Evolutionary conservation across 2,329 filamentous ascomycete species (phyloP).

Genomic region (Paecilomyces sp.): DNA sequence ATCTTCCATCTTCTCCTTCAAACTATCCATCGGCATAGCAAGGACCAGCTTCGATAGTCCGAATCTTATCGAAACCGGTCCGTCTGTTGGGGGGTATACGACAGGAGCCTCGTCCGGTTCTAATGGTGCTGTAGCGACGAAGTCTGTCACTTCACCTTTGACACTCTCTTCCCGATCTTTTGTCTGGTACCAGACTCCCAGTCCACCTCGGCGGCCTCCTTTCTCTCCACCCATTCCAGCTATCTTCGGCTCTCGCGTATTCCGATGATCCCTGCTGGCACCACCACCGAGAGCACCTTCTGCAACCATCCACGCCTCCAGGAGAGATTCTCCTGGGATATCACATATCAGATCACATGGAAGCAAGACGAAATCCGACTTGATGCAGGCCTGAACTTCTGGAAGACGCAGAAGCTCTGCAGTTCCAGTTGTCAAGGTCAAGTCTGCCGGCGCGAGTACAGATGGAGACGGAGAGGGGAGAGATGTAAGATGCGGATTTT

Average conservation of each 20-base stretch:
- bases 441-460: slow-evolving; percentile 67
- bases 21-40: slow-evolving; percentile 78
- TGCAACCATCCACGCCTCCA: slow-evolving; percentile 89
- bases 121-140: slow-evolving; percentile 70
- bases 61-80: slow-evolving; percentile 56
- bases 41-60: slow-evolving; percentile 73
- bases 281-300: slow-evolving; percentile 61
- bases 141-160: slow-evolving; percentile 90
- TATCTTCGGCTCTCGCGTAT: slow-evolving; percentile 35
- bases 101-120: slow-evolving; percentile 43
- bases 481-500: slow-evolving; percentile 45
- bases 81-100: slow-evolving; percentile 46
- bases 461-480: slow-evolving; percentile 47
- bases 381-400: slow-evolving; percentile 71
- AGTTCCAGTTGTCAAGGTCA: slow-evolving; percentile 81
- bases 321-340: slow-evolving; percentile 69
- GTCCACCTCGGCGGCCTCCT: slow-evolving; percentile 63
- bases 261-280: slow-evolving; percentile 39
- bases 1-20: slow-evolving; percentile 75
- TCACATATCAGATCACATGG: slow-evolving; percentile 94
- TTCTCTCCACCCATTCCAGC: slow-evolving; percentile 47
- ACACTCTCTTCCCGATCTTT: slow-evolving; percentile 62
- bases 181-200: slow-evolving; percentile 88
- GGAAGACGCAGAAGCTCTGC: slow-evolving; percentile 80
- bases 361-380: slow-evolving; percentile 78